These are phyloP conservation scores for Asterella californica DNA, from an alignment of 225 moss, liverwort and hornwort genomes.

Conservation along the genomic window DNA sequence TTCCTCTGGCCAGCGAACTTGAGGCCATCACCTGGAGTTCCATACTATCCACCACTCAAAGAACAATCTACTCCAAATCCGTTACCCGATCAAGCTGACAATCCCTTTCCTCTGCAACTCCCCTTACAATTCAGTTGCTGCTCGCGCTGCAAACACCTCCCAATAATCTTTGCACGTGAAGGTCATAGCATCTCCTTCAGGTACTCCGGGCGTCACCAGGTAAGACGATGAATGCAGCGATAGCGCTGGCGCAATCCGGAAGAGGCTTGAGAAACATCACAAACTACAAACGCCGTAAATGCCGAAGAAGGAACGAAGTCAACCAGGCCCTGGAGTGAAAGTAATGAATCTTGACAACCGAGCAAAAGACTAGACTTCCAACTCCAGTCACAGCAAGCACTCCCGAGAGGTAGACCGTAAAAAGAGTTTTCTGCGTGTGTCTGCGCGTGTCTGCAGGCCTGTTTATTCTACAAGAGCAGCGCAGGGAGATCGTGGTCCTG, in stretches of 20 bases:
- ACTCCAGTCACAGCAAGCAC: neutral
- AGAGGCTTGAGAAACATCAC: neutral
- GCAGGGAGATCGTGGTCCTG: neutral
- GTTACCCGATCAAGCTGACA: neutral
- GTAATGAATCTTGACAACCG: neutral
- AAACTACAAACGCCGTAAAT: neutral
- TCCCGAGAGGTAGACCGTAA: neutral
- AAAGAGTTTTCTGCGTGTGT: neutral
- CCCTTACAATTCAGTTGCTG: neutral
- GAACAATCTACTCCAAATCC: neutral
- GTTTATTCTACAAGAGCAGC: neutral
- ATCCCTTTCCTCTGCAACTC: neutral
- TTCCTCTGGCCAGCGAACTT: conserved; percentile 20
- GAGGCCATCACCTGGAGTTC: conserved; percentile 32
- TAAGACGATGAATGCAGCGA: neutral
- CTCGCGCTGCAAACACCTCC: neutral
- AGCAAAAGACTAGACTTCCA: neutral
- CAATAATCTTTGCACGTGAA: neutral
- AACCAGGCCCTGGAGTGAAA: neutral
- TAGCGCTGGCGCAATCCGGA: neutral
- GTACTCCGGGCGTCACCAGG: neutral
- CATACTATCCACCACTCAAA: conserved; percentile 20
- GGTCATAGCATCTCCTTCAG: conserved; percentile 4
- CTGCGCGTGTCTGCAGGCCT: neutral
- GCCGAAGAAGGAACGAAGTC: neutral